Base-by-base conservation (phyloP, 495 filamentous ascomycete species). In the Neurospora sp. region DNA sequence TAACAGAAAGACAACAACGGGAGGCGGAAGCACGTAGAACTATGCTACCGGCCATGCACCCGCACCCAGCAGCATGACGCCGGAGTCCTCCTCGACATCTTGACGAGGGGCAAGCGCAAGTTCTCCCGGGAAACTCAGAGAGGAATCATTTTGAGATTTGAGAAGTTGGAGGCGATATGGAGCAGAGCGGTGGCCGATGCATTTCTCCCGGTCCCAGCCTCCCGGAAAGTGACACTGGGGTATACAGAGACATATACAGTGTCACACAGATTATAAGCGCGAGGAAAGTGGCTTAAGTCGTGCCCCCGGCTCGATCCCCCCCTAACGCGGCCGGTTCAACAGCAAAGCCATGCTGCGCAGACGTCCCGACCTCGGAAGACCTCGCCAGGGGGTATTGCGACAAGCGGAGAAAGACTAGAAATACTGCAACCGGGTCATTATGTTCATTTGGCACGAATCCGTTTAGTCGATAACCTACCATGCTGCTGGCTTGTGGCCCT, bases 1-100 rank as follows among this genome's bases (percentile, higher is more conserved):
- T 84, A 76, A 79, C 80, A 74, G 74, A 76, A 42, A 69, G 69
- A 27, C 69, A 73, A 41, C 46, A 59, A 8, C 69, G 73, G 40
- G 20, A 69, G 71, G 46, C 68, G 22, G 71, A 61, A 11, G 61
- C 71, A 22, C 70, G 53, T 12, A 59, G 53, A 31, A 37, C 5
- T 66, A 18, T 66, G 69, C 68, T 74, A 22, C 73, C 71, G 40
- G 70, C 41, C 70, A 76, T 73, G 40, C 72, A 69, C 41, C 27
- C 27, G 27, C 27, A 31, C 27, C 38, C 66, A 37, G 69, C 31
- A 46, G 69, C 38, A 46, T 74, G 39, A 66, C 53, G 53, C 31
- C 9, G 53, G 53, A 37, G 48, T 22, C 5, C 22, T 35, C 27
- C 53, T 66, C 31, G 27, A 37, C 27, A 27, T 59, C 11, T 27